Base-by-base conservation (phyloP, 306 rosid genomes). In the Crotalaria pallida region DNA sequence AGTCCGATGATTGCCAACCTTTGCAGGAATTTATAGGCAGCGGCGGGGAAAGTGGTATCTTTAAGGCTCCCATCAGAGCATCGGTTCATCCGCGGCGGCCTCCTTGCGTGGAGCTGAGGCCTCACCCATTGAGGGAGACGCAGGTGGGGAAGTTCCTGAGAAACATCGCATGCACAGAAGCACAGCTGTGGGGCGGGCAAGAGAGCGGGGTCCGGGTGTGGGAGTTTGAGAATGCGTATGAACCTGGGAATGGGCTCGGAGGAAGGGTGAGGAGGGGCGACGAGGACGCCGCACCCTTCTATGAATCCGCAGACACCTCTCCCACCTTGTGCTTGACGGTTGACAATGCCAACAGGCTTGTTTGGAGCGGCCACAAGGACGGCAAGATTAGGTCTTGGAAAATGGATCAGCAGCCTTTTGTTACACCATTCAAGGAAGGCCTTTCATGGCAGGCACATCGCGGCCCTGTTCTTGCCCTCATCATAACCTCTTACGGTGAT, bases 381-480 rank as follows among this genome's bases (percentile, higher is more conserved):
- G 99, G 99, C 18, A 95, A 91, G 89, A 84, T 95, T 41, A 82
- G 96, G 71, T 89, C 97, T 1, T 91, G 99, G 99, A 88, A 77
- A 81, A 82, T 81, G 88, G 96, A 91, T 71, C 96, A 87, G 78
- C 66, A 83, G 78, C 71, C 84, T 19, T 75, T 81, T 69, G 75
- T 67, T 31, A 72, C 86, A 33, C 92, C 97, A 17, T 95, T 95
- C 52, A 95, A 87, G 88, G 99, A 95, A 77, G 99, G 96, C 36
- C 97, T 95, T 72, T 91, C 99, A 3, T 95, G 99, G 99, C 99
- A 84, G 78, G 99, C 96, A 3, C 96, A 95, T 52, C 85, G 87
- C n/a, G 88, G 85, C 55, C 93, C 97, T 24, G 96, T 91, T 83
- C 96, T 87, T 73, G 77, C 97, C 73, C 70, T 95, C 77, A 79